phyloP scores from a whole-genome alignment of 225 moss, liverwort and hornwort genomes.

The Straminergon stramineum region DNA sequence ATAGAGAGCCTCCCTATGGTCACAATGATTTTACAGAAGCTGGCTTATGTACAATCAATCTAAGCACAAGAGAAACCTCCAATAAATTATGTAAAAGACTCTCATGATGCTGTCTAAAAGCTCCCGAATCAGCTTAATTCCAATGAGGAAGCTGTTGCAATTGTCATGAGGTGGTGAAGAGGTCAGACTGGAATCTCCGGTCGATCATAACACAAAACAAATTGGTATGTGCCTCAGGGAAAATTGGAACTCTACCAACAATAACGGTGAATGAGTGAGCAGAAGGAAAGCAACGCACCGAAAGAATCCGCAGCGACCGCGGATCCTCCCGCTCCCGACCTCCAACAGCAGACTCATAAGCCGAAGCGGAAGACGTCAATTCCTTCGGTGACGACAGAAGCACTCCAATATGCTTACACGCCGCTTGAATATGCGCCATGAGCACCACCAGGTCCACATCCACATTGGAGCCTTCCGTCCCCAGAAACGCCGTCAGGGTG shows the following conservation, averaged over 20 bases:
- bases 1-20: not conserved
- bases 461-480: conserved; percentile 43
- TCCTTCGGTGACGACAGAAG: conserved; percentile 70
- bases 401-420: conserved; percentile 68
- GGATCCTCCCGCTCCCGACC: conserved; percentile 25
- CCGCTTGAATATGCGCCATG: conserved; percentile 66
- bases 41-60: not conserved
- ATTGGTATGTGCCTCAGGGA: not conserved
- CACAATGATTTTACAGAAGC: not conserved
- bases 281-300: conserved; percentile 31
- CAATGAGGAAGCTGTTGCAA: not conserved
- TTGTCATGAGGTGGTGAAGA: not conserved
- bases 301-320: conserved; percentile 27
- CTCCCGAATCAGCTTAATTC: not conserved
- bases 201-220: not conserved
- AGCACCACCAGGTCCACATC: conserved; percentile 70
- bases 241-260: not conserved
- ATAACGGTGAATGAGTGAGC: not conserved
- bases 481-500: conserved; percentile 51
- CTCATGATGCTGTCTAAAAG: not conserved
- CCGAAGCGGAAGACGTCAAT: conserved; percentile 34
- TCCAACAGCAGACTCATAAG: conserved; percentile 13
- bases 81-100: not conserved
- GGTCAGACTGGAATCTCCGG: not conserved
- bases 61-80: not conserved